phyloP scores from a whole-genome alignment of 1,284 basidiomycete species.

The Cutaneotrichosporon arboriforme region DNA sequence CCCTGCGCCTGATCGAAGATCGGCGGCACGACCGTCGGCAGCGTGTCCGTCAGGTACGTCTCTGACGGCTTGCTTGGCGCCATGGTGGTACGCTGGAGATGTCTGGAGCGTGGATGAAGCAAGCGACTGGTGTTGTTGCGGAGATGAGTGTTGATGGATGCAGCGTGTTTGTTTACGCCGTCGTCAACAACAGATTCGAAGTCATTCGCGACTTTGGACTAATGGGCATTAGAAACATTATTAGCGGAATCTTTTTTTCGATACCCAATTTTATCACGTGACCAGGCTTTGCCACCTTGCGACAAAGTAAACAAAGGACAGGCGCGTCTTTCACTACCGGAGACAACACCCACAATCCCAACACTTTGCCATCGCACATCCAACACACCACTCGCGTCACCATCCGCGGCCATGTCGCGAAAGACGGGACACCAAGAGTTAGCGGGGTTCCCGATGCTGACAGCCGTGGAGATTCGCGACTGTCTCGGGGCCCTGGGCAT shows the following conservation, averaged over 20 bases:
- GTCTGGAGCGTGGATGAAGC: background rate
- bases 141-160: background rate
- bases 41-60: slow-evolving; percentile 36
- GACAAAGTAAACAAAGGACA: slow-evolving; percentile 4
- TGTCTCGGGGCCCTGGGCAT: slow-evolving; percentile 38
- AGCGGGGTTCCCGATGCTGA: slow-evolving; percentile 36
- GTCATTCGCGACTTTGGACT: background rate
- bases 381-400: background rate
- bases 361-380: background rate
- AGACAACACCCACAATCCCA: background rate
- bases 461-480: slow-evolving; percentile 22
- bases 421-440: slow-evolving; percentile 17
- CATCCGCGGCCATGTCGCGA: slow-evolving; percentile 6
- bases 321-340: background rate
- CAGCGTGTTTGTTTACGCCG: slow-evolving; percentile 5
- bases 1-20: slow-evolving; percentile 78
- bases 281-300: background rate
- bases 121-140: background rate
- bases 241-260: slow-evolving; percentile 2
- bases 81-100: slow-evolving; percentile 10
- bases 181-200: no score
- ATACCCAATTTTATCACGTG: background rate
- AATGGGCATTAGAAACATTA: background rate
- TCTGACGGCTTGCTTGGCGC: slow-evolving; percentile 8
- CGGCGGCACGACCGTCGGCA: slow-evolving; percentile 51